Percentiles rank a stretch among this genome's conserved stretches.
Evolutionary conservation across 2,329 filamentous ascomycete genomes (phyloP).

Genomic region (Berkeleyomyces basicola): DNA sequence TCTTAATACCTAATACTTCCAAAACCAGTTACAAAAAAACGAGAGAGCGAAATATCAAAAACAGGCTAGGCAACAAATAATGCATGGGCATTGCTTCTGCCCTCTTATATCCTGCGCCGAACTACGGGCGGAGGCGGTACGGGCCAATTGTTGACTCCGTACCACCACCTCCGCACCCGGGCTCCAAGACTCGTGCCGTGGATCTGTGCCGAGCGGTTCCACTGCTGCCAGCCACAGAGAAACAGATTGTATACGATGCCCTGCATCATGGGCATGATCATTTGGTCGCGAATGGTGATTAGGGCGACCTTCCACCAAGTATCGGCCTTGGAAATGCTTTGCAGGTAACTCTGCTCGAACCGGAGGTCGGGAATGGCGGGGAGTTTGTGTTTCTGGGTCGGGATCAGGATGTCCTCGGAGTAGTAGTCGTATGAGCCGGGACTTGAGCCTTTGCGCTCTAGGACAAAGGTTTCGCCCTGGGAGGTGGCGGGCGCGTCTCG

Average conservation of each 20-base stretch:
- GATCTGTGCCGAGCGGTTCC: conserved; percentile 65
- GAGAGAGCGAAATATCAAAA: not conserved
- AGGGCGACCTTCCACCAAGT: conserved; percentile 63
- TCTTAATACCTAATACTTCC: not conserved
- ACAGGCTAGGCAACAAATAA: not conserved
- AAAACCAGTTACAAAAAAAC: not conserved
- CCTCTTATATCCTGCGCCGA: conserved; percentile 9
- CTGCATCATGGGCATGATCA: conserved; percentile 74
- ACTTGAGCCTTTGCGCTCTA: conserved; percentile 7
- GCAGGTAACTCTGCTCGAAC: conserved; percentile 96
- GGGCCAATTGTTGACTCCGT: conserved; percentile 79
- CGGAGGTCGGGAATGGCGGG: conserved; percentile 70
- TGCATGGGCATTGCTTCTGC: not conserved
- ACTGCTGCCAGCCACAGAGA: conserved; percentile 75
- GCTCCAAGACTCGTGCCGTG: conserved; percentile 64
- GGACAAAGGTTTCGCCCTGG: conserved; percentile 6
- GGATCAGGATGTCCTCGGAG: conserved; percentile 49
- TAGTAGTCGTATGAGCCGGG: conserved; percentile 43
- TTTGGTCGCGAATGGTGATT: conserved; percentile 81
- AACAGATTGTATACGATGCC: conserved; percentile 78
- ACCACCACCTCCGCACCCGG: conserved; percentile 81
- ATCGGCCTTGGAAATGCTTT: conserved; percentile 67
- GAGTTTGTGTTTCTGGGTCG: conserved; percentile 30
- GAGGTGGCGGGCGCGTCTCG: conserved; percentile 11
- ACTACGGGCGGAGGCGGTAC: conserved; percentile 29